Conservation (phyloP, 2,329 filamentous ascomycete species). For the Scortechinia acanthostroma region DNA sequence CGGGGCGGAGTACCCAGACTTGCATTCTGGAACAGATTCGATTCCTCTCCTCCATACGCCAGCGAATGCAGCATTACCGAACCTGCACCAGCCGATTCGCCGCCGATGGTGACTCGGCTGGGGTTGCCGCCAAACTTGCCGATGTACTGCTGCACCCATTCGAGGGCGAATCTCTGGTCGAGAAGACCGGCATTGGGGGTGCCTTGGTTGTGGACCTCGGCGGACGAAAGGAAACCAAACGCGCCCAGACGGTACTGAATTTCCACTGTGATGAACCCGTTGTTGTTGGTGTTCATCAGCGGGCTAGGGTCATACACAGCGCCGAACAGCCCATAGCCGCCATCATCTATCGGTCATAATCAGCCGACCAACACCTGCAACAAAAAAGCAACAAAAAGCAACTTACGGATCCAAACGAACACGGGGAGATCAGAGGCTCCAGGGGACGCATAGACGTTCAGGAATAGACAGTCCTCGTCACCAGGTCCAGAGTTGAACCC, state of each 20-base stretch:
- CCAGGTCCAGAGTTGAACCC: conserved; percentile 15
- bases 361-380: too few species aligned
- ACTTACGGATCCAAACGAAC: conserved; percentile 11
- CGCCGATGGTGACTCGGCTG: conserved; percentile 16
- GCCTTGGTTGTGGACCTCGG: conserved; percentile 17
- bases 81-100: conserved; percentile 14
- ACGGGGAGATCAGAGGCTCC: conserved; percentile 4
- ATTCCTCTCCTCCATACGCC: conserved; percentile 13
- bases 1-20: conserved; percentile 3
- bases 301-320: conserved; percentile 18
- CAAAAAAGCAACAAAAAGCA: too few species aligned
- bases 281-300: conserved; percentile 37
- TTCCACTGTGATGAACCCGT: conserved; percentile 34
- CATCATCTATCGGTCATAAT: conserved; percentile 27
- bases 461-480: conserved; percentile 11
- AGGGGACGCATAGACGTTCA: conserved; percentile 7
- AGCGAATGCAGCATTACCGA: conserved; percentile 12
- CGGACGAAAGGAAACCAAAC: conserved; percentile 29
- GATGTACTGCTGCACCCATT: conserved; percentile 41
- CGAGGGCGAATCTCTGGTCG: conserved; percentile 44
- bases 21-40: conserved; percentile 14
- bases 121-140: conserved; percentile 21
- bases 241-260: conserved; percentile 37
- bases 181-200: conserved; percentile 37
- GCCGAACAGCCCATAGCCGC: conserved; percentile 17